These are phyloP conservation scores for Blechomonas ayalai DNA, from an alignment of 208 protist species.

Conservation along the genomic window DNA sequence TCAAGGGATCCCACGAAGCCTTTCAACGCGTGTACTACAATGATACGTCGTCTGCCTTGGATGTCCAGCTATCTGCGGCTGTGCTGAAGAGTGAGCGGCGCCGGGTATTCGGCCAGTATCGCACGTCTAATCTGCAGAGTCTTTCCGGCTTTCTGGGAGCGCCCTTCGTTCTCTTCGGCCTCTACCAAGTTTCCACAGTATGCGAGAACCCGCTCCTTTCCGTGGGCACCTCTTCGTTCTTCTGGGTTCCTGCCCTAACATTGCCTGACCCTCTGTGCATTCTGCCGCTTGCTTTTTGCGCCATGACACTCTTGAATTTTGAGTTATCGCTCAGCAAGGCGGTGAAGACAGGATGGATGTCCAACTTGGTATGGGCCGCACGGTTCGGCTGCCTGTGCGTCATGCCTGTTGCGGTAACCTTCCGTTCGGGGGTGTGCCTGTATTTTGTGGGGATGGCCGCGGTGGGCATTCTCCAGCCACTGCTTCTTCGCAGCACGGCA, in stretches of 20 bases:
- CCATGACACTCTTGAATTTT: slow-evolving; percentile 74
- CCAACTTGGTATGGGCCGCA: slow-evolving; percentile 75
- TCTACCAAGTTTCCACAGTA: slow-evolving; percentile 48
- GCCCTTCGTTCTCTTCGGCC: slow-evolving; percentile 54
- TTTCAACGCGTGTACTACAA: slow-evolving; percentile 81
- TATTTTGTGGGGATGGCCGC: slow-evolving; percentile 84
- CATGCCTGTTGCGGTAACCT: slow-evolving; percentile 38
- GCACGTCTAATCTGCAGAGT: slow-evolving; percentile 67
- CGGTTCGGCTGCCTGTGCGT: slow-evolving; percentile 64
- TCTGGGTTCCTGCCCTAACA: slow-evolving; percentile 66
- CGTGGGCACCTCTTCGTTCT: slow-evolving; percentile 60
- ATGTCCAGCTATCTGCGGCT: slow-evolving; percentile 73
- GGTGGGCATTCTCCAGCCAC: slow-evolving; percentile 69
- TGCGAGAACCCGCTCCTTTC: slow-evolving; percentile 50
- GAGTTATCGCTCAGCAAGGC: slow-evolving; percentile 71
- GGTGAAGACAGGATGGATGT: slow-evolving; percentile 68
- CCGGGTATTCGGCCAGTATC: slow-evolving; percentile 54
- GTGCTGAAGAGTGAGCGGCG: slow-evolving; percentile 69
- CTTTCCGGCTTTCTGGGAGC: slow-evolving; percentile 50
- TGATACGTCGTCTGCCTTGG: slow-evolving; percentile 41
- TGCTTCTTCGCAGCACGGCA: slow-evolving; percentile 37
- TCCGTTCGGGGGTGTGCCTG: slow-evolving; percentile 77
- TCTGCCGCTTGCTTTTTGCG: slow-evolving; percentile 54
- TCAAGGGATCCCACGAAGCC: slow-evolving; percentile 54
- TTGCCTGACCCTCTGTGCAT: slow-evolving; percentile 68